phyloP scores from a whole-genome alignment of 495 filamentous ascomycete genomes.

The Penicillium canescens region DNA sequence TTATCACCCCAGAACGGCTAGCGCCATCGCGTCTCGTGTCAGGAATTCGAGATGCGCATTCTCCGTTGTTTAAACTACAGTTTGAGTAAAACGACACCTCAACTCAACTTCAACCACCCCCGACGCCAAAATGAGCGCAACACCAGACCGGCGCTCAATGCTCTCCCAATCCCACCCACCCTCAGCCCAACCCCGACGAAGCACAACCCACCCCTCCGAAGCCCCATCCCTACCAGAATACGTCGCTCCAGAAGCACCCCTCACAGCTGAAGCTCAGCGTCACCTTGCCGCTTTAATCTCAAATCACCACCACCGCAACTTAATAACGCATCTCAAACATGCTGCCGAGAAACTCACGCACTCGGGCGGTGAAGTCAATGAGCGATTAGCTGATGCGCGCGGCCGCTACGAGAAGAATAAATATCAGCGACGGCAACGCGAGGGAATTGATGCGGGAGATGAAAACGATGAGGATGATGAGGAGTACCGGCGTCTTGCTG shows the following conservation, averaged over 20 bases:
- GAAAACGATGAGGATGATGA: conserved; percentile 13
- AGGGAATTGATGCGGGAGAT: conserved; percentile 2
- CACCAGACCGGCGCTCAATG: conserved; percentile 17
- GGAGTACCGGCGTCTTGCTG: conserved; percentile 27
- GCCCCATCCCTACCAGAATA: conserved; percentile 56
- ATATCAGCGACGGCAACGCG: conserved; percentile 12
- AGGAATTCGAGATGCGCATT: conserved; percentile 15
- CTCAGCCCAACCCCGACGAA: conserved; percentile 10
- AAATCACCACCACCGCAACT: conserved; percentile 25
- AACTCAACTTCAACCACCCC: neutral
- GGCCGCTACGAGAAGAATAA: conserved; percentile 31
- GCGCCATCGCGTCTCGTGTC: conserved; percentile 36
- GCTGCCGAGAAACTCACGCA: conserved; percentile 40
- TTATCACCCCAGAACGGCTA: conserved; percentile 36
- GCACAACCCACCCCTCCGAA: neutral
- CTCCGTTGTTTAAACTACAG: neutral
- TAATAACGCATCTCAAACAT: conserved; percentile 38
- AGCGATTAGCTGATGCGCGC: conserved; percentile 38
- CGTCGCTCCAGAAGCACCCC: conserved; percentile 54
- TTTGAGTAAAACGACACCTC: neutral
- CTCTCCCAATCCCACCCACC: conserved; percentile 16
- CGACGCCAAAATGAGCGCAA: conserved; percentile 12
- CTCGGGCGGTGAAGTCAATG: conserved; percentile 49
- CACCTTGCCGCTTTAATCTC: conserved; percentile 35
- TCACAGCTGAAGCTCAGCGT: conserved; percentile 33